Percentiles rank a stretch among this genome's conserved stretches.
Conservation (phyloP, 1,284 basidiomycete genomes). For the Xanthoconium separans region DNA sequence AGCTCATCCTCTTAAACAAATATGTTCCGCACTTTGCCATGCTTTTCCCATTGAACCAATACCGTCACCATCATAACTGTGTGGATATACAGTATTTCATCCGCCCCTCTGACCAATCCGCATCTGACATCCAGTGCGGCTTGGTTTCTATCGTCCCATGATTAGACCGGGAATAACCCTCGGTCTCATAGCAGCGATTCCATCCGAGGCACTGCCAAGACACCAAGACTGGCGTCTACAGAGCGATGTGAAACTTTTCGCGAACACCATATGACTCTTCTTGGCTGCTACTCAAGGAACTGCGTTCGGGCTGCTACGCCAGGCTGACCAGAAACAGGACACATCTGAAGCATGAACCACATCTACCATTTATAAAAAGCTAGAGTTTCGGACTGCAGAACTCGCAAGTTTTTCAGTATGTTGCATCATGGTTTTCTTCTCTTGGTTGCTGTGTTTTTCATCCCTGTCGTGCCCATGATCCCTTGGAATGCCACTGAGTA, state of each 20-base stretch:
- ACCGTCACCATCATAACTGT: too few relatives aligned
- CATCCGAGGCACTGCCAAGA: not conserved
- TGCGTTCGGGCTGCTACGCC: not conserved
- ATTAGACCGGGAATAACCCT: not conserved
- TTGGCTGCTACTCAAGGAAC: not conserved
- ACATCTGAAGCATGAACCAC: not conserved
- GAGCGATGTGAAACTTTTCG: not conserved
- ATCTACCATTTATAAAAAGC: slow-evolving; percentile 3
- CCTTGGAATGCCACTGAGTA: slow-evolving; percentile 47
- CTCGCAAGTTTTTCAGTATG: slow-evolving; percentile 12
- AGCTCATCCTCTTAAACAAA: too few relatives aligned
- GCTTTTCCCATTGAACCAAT: too few relatives aligned
- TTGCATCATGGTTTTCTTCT: slow-evolving; percentile 2
- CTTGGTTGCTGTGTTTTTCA: slow-evolving; percentile 6
- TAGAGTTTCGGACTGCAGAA: not conserved
- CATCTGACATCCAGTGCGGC: too few relatives aligned
- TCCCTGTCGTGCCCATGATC: slow-evolving; percentile 22
- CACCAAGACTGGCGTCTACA: not conserved
- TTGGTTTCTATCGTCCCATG: too few relatives aligned
- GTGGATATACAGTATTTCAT: too few relatives aligned
- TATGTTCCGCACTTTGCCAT: too few relatives aligned
- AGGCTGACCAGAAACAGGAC: not conserved
- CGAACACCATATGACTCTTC: not conserved
- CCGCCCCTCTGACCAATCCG: too few relatives aligned
- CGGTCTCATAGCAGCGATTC: not conserved